phyloP scores from a whole-genome alignment of 768 basidiomycete species.

The Naganishia randhawae region DNA sequence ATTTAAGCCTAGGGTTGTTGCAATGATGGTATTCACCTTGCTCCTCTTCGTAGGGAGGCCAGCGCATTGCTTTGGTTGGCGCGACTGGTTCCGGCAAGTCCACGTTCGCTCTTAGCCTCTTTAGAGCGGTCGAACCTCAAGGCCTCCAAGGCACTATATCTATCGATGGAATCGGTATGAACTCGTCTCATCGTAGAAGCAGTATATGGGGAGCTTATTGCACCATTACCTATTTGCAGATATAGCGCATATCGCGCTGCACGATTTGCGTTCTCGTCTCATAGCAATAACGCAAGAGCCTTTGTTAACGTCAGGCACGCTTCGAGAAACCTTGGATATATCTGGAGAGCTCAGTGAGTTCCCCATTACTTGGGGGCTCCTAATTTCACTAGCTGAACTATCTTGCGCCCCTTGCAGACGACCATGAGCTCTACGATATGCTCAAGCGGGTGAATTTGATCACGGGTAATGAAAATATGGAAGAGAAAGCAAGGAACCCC shows the following conservation, averaged over 20 bases:
- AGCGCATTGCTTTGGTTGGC: slow-evolving; percentile 46
- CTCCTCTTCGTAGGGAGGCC: slow-evolving; percentile 31
- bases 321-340: slow-evolving; percentile 48
- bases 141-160: slow-evolving; percentile 38
- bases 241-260: slow-evolving; percentile 35
- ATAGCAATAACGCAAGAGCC: slow-evolving; percentile 50
- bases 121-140: slow-evolving; percentile 38
- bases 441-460: slow-evolving; percentile 44
- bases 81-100: slow-evolving; percentile 42
- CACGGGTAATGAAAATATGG: background rate
- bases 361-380: background rate
- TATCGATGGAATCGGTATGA: slow-evolving; percentile 45
- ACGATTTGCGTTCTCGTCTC: slow-evolving; percentile 41
- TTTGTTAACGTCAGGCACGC: slow-evolving; percentile 43
- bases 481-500: slow-evolving; percentile 27
- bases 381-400: background rate
- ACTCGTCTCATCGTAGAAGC: background rate
- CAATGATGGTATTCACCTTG: background rate
- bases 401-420: slow-evolving; percentile 30
- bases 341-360: slow-evolving; percentile 35
- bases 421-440: slow-evolving; percentile 44
- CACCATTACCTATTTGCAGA: slow-evolving; percentile 24
- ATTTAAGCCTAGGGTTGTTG: background rate
- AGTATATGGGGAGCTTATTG: background rate
- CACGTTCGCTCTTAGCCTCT: slow-evolving; percentile 46